Evolutionary conservation across 495 filamentous ascomycete species (phyloP).

Genomic region (Aspergillus heteromorphus): DNA sequence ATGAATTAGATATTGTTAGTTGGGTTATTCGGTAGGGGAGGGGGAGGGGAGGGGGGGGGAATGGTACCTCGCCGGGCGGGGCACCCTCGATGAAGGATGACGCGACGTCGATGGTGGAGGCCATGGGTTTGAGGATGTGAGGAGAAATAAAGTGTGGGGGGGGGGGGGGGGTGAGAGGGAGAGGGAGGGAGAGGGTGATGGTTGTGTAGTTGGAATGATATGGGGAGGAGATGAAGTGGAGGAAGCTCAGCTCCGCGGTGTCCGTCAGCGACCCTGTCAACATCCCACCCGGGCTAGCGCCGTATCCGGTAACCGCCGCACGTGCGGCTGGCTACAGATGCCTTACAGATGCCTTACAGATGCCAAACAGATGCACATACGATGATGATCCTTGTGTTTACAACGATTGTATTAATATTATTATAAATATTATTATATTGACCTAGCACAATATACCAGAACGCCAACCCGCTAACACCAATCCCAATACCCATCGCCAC

Average conservation of each 20-base stretch:
- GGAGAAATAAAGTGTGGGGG: not conserved
- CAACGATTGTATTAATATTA: no score
- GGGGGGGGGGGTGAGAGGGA: not conserved
- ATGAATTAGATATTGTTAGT: not conserved
- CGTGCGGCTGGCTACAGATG: not conserved
- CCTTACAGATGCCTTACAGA: no score
- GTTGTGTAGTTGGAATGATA: no score
- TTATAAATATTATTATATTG: not conserved
- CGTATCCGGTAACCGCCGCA: not conserved
- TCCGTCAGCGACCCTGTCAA: no score
- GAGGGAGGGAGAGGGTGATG: not conserved
- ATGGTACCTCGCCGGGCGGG: slow-evolving; percentile 87
- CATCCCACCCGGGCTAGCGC: not conserved
- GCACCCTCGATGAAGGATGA: slow-evolving; percentile 91
- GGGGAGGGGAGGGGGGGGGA: not conserved
- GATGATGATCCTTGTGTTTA: no score
- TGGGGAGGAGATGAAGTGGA: not conserved
- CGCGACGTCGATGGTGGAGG: slow-evolving; percentile 54
- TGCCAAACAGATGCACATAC: no score
- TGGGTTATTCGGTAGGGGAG: not conserved
- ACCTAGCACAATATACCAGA: no score
- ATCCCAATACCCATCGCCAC: not conserved
- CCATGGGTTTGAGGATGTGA: slow-evolving; percentile 21
- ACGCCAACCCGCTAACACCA: slow-evolving; percentile 10
- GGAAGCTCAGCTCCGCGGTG: not conserved